A percentile compares a stretch with the other conserved stretches of the same genome.
Evolutionary conservation across 2,329 filamentous ascomycete genomes (phyloP).

Genomic region (Podosphaera xanthii): DNA sequence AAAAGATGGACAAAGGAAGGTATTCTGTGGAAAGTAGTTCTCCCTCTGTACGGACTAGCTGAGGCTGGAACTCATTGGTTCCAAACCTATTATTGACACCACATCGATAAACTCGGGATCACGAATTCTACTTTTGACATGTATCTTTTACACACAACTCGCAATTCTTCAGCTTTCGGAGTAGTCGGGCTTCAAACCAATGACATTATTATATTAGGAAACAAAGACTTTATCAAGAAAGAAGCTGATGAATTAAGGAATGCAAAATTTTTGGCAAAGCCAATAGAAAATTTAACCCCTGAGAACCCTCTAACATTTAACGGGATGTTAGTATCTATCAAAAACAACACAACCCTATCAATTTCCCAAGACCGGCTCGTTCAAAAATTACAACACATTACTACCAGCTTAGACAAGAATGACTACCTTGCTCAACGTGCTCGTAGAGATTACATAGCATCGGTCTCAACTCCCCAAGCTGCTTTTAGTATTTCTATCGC

Average conservation of each 20-base stretch:
- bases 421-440: not conserved
- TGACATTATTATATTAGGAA: not conserved
- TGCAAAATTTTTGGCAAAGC: not conserved
- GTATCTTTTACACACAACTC: slow-evolving; percentile 1
- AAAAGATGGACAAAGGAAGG: not conserved
- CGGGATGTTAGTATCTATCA: not conserved
- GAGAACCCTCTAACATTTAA: not conserved
- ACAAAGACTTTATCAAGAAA: not conserved
- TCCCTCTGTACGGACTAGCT: not conserved
- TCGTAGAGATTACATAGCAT: not conserved
- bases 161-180: not conserved
- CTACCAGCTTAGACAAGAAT: too few relatives aligned
- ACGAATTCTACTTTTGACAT: slow-evolving; percentile 1
- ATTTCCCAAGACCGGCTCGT: too few relatives aligned
- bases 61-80: slow-evolving; percentile 3
- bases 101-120: not conserved
- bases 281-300: not conserved
- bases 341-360: too few relatives aligned
- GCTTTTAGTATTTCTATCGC: not conserved
- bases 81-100: slow-evolving; percentile 1
- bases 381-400: too few relatives aligned
- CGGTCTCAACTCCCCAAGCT: not conserved
- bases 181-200: not conserved
- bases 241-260: not conserved
- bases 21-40: not conserved